phyloP scores from a whole-genome alignment of 2,329 filamentous ascomycete genomes.

The Xylariaceae sp. region DNA sequence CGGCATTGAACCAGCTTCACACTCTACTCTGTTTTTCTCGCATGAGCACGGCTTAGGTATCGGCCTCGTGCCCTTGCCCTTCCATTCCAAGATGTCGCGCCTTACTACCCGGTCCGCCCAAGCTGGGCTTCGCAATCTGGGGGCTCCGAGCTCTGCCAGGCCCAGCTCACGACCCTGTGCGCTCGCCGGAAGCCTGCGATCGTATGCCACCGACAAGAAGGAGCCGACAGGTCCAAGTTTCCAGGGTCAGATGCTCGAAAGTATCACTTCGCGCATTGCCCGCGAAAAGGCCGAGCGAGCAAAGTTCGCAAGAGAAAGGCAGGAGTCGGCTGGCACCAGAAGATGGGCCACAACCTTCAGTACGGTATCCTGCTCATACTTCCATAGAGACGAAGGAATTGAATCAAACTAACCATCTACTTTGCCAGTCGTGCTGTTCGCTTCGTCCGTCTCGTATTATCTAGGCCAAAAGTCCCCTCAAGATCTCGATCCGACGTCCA shows the following conservation, averaged over 20 bases:
- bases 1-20: no score
- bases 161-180: conserved; percentile 11
- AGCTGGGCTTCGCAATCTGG: conserved; percentile 15
- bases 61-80: background rate
- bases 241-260: conserved; percentile 57
- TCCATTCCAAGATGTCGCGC: conserved; percentile 19
- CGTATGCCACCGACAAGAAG: conserved; percentile 26
- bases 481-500: conserved; percentile 50
- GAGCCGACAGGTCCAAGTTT: conserved; percentile 39
- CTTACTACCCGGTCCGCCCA: conserved; percentile 16
- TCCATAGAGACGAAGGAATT: conserved; percentile 2
- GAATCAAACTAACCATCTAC: background rate
- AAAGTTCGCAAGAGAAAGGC: conserved; percentile 40
- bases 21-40: no score
- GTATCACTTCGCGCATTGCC: conserved; percentile 49
- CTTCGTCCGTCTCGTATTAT: conserved; percentile 52
- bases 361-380: conserved; percentile 26
- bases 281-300: conserved; percentile 51
- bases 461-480: conserved; percentile 53
- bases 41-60: no score
- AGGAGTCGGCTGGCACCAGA: conserved; percentile 34
- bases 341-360: conserved; percentile 52
- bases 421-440: conserved; percentile 45
- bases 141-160: conserved; percentile 9
- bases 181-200: conserved; percentile 10